Conservation (phyloP, 352 stramenopile genomes). For the Phytophthora meadii region DNA sequence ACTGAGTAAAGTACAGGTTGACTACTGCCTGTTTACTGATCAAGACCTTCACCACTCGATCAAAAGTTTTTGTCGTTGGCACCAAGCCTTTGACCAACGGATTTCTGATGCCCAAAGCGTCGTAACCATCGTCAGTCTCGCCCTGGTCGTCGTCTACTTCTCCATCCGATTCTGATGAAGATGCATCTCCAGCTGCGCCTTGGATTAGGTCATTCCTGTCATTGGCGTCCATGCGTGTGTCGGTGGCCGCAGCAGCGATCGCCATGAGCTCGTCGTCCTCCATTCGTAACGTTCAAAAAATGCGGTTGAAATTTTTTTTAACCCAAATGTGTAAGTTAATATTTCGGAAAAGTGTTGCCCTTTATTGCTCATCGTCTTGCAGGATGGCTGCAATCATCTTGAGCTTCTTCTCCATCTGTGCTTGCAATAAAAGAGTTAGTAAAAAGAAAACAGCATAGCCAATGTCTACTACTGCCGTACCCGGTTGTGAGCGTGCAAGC, state of each 20-base stretch:
- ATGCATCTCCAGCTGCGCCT: not conserved
- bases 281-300: slow-evolving; percentile 14
- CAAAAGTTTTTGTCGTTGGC: slow-evolving; percentile 33
- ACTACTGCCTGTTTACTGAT: slow-evolving; percentile 20
- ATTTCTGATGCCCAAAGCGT: slow-evolving; percentile 14
- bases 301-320: slow-evolving; percentile 20
- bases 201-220: not conserved
- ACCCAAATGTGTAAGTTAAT: slow-evolving; percentile 16
- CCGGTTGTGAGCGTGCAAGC: slow-evolving; percentile 42
- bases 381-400: slow-evolving; percentile 63
- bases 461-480: slow-evolving; percentile 6
- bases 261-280: slow-evolving; percentile 14
- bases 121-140: not conserved
- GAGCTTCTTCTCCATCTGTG: slow-evolving; percentile 60
- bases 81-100: slow-evolving; percentile 36
- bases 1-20: slow-evolving; percentile 64
- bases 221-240: slow-evolving; percentile 4
- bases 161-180: slow-evolving; percentile 6
- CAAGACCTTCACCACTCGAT: slow-evolving; percentile 37
- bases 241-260: not conserved
- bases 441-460: not conserved
- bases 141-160: not conserved
- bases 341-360: slow-evolving; percentile 19
- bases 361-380: slow-evolving; percentile 29
- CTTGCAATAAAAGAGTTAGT: not conserved